These are phyloP conservation scores for Pseudophaeomoniella oleicola DNA, from an alignment of 2,329 filamentous ascomycete species.

Conservation along the genomic window DNA sequence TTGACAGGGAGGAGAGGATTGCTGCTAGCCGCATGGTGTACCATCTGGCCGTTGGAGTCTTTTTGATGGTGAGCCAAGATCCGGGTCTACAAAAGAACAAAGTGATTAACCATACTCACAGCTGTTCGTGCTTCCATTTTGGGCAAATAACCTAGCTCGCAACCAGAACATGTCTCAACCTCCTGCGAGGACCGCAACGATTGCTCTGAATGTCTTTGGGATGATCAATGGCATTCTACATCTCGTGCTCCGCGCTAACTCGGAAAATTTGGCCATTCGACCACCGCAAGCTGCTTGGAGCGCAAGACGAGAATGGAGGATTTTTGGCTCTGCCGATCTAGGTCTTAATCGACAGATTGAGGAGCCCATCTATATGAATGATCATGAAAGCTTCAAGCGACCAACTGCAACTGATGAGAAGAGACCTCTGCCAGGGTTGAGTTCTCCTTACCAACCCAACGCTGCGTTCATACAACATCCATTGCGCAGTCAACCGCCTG, in stretches of 20 bases:
- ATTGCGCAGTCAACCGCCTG: neutral
- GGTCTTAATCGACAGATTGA: conserved; percentile 9
- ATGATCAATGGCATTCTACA: conserved; percentile 12
- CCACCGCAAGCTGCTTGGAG: conserved; percentile 3
- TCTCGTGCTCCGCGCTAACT: conserved; percentile 12
- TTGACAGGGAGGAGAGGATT: conserved; percentile 11
- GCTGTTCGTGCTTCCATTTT: conserved; percentile 12
- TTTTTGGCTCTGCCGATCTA: conserved; percentile 7
- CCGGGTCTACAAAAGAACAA: too few relatives aligned
- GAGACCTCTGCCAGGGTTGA: neutral
- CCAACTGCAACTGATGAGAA: conserved; percentile 1
- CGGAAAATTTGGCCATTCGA: conserved; percentile 7
- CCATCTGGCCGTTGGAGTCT: conserved; percentile 10
- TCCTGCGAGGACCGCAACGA: conserved; percentile 10
- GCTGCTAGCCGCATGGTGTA: conserved; percentile 13
- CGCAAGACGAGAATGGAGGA: conserved; percentile 3
- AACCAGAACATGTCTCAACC: conserved; percentile 1
- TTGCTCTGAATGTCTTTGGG: conserved; percentile 13
- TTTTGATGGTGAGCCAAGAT: conserved; percentile 13
- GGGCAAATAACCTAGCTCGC: conserved; percentile 4
- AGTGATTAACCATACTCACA: conserved; percentile 3
- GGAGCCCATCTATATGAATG: conserved; percentile 7
- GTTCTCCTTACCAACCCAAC: neutral
- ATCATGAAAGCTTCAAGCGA: conserved; percentile 1
- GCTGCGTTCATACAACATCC: neutral